Base-by-base conservation (phyloP, 208 protist species). In the Tritrichomonas musculus region DNA sequence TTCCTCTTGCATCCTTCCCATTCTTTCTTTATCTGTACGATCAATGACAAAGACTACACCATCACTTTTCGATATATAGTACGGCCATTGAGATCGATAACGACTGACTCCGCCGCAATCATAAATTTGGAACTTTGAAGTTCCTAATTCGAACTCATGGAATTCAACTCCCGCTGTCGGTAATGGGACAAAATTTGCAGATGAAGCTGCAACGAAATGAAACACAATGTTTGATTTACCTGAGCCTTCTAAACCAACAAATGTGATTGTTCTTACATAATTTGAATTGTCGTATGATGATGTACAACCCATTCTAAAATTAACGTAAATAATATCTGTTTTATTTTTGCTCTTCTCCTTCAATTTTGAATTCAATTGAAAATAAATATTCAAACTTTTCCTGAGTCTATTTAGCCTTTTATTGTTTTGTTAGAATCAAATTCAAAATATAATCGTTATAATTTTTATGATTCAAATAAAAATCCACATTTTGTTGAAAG, bases 31-130 rank as follows among this genome's bases (percentile, higher is more conserved):
- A 57, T 88, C 77, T 39, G 77, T 47, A 57, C 47, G 53, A 88
- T 88, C 77, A 88, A 88, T 88, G 57, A 88, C 77, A 57, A 88
- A 88, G 17, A 88, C 77, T 1, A 88, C 77, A 60, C 77, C 77
- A 57, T 88, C 77, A 57, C 77, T 88, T 88, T 88, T 17, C 17
- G 53, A 33, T 17, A 88, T 88, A 57, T 60, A 88, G 57, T 27
- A 39, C 27, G 77, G 47, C 77, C 77, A 88, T 57, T 88, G 77
- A 33, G 20, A 27, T 57, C 77, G 77, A 60, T 88, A 88, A 33
- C 47, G 44, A 39, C 77, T 33, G 20, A 88, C 39, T 20, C 77
- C 77, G 17, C 77, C 77, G 13, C 44, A 53, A 57, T 88, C 77
- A 57, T 53, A 20, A 22, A 88, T 88, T 57, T 57, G 44, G 0